These are phyloP conservation scores for Antitrichia curtipendula DNA, from an alignment of 225 moss, liverwort and hornwort species.

Conservation along the genomic window DNA sequence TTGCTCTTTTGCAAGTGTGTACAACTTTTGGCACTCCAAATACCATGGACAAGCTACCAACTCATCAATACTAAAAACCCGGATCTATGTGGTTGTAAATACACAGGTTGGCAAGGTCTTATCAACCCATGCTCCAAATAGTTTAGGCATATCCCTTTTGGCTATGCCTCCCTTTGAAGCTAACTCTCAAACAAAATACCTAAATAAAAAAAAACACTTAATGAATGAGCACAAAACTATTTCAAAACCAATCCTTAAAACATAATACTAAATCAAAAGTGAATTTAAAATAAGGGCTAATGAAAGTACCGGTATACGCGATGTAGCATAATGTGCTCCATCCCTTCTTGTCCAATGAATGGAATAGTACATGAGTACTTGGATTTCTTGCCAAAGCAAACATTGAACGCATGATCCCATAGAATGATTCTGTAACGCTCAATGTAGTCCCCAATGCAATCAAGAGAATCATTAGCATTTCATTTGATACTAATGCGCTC, in stretches of 20 bases:
- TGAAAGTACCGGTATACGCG: background rate
- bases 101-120: background rate
- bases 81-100: background rate
- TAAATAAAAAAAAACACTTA: background rate
- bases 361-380: background rate
- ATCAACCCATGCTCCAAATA: background rate
- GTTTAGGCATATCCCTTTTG: background rate
- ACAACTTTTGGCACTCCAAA: background rate
- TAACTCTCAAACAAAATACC: background rate
- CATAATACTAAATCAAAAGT: background rate
- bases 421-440: rapidly evolving
- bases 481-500: background rate
- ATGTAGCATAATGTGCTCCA: background rate
- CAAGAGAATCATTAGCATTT: background rate
- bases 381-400: background rate
- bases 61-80: background rate
- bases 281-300: too few relatives aligned
- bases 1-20: background rate
- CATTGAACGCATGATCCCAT: background rate
- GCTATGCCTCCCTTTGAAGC: background rate
- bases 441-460: rapidly evolving
- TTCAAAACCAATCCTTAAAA: background rate
- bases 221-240: too few relatives aligned
- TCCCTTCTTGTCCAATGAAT: background rate
- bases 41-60: background rate